Conservation (phyloP, 2,329 filamentous ascomycete genomes). For the Diaporthe humulicola region DNA sequence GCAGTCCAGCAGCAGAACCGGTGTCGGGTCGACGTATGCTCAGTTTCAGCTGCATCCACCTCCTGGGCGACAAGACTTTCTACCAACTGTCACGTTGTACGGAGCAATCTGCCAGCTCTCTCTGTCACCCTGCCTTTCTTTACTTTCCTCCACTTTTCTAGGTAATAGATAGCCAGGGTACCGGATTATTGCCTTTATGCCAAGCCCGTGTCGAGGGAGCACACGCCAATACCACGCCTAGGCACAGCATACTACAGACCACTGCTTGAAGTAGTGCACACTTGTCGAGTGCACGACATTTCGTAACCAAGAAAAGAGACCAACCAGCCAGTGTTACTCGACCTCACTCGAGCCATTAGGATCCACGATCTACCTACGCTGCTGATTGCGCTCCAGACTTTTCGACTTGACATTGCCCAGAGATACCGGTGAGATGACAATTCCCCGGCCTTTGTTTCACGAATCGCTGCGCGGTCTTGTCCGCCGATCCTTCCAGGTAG, state of each 20-base stretch:
- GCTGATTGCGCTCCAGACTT: neutral
- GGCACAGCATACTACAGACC: neutral
- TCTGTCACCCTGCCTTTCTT: neutral
- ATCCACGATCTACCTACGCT: neutral
- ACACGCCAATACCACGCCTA: neutral
- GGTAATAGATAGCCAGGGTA: neutral
- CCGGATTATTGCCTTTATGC: neutral
- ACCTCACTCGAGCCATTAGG: neutral
- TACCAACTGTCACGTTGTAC: neutral
- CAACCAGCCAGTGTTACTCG: neutral
- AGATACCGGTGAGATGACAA: neutral
- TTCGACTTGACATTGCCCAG: neutral
- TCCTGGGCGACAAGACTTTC: neutral
- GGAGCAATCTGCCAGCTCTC: neutral
- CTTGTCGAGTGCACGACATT: neutral
- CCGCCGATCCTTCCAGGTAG: conserved; percentile 22
- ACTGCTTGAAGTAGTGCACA: neutral
- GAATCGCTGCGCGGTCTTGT: conserved; percentile 28
- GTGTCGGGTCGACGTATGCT: conserved; percentile 21
- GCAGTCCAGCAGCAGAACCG: neutral
- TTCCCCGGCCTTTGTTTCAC: conserved; percentile 12
- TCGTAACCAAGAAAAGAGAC: neutral
- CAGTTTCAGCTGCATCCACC: conserved; percentile 3
- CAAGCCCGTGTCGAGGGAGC: neutral
- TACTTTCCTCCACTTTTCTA: neutral